Base-by-base conservation (phyloP, 345 rosid genomes). In the Trapa incisa region DNA sequence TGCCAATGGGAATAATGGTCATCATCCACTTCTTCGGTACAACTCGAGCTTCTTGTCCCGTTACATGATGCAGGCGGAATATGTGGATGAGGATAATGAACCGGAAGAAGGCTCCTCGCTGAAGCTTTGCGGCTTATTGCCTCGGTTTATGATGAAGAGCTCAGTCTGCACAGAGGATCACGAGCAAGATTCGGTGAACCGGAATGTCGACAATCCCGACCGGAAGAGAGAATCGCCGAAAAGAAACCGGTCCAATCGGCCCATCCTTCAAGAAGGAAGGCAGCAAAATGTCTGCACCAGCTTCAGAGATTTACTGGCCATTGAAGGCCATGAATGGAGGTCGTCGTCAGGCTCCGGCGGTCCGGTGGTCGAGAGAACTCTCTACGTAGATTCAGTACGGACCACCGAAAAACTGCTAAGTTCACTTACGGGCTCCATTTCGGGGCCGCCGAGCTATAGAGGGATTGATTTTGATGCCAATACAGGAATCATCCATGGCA, bases 321-420 rank as follows among this genome's bases (percentile, higher is more conserved):
- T 35, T 4, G 86, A 86, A 69, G 81, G 80, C 37, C 71, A 66
- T 41, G 80, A 77, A 54, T 76, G 79, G 84, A 68, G 83, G 69
- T 58, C 63, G 16, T 32, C 38, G 0, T 66, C 78, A 68, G 79
- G 70, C 13, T 66, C 74, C 12, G 78, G 70, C 39, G 73, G 68
- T 72, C 85, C 82, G 4, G 74, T 75, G 42, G 71, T 64, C 1
- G 97, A 93, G 85, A 93, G 87, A 77, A 87, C 96, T 70, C 75
- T 89, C 73, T 88, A 88, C 77, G 74, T 89, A 68, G 98, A 92
- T 79, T 75, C 84, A 60, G 76, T 86, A 66, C 85, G 80, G 53
- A 69, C n/a, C 68, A 71, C n/a, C 68, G 70, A 69, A 58, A 74
- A 71, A 48, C 72, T 80, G 68, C 70, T 56, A 48, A 48, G 61